Base-by-base conservation (phyloP, 768 basidiomycete species). In the Daedaleopsis nitida region DNA sequence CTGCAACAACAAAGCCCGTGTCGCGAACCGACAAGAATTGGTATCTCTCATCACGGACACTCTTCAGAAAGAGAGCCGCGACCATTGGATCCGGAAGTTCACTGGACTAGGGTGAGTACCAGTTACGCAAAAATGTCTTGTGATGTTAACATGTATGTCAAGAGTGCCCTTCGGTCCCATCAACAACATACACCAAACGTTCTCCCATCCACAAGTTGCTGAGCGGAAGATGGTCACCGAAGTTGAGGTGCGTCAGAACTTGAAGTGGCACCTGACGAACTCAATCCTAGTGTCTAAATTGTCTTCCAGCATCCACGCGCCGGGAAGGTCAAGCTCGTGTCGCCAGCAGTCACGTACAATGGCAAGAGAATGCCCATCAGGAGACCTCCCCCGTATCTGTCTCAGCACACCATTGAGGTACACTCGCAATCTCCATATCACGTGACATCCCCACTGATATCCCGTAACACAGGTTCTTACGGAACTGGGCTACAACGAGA, bases 81-180 rank as follows among this genome's bases (percentile, higher is more conserved):
- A 83, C 16, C 75, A 91, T 64, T 97, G 95, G 96, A 78, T 96
- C 48, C 74, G 81, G 62, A 79, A 78, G 51, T 82, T 98, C 64
- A 86, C 79, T 44, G 96, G 94, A 6, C 76, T 88, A 35, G 95
- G 94, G 88, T 93, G 84, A 75, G n/a, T 47, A n/a, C 42, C 52
- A 32, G 7, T 32, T 23, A 42, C n/a, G 2, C 11, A 37, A 44
- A 23, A n/a, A 1, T 49, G 60, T 47, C 48, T 42, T 17, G 27
- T 37, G 9, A 13, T 52, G 7, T 17, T 58, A 16, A 59, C 55
- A 4, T 49, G 13, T 17, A 17, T 16, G 56, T 23, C 16, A 63
- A 92, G 89, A 12, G 86, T 94, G 24, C 92, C 92, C 8, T 88
- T 89, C 73, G 92, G 91, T 34, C 96, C 96, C 17, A 96, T 98